A percentile compares a stretch with the other conserved stretches of the same genome.
phyloP scores from a whole-genome alignment of 345 rosid genomes.

The Corchorus capsularis region DNA sequence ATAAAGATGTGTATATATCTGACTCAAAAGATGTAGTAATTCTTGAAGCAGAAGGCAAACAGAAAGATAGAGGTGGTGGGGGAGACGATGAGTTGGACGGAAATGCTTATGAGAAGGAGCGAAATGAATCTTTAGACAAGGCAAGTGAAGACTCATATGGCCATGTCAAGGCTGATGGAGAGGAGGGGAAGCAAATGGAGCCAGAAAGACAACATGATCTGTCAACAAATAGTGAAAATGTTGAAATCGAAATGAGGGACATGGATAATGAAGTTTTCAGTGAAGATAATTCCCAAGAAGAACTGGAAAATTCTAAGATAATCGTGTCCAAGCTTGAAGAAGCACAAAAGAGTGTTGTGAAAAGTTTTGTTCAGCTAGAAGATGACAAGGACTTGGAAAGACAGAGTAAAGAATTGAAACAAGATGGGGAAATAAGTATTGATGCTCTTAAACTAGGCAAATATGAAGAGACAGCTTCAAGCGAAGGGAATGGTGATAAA shows the following conservation, averaged over 20 bases:
- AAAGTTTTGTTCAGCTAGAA: neutral
- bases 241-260: neutral
- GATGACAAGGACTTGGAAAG: neutral
- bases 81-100: neutral
- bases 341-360: neutral
- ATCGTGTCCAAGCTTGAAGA: neutral
- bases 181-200: neutral
- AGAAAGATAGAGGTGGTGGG: neutral
- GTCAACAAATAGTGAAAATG: neutral
- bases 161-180: neutral
- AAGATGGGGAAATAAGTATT: neutral
- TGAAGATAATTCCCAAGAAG: neutral
- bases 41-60: conserved; percentile 1
- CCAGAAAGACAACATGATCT: neutral
- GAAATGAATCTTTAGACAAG: neutral
- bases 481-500: neutral
- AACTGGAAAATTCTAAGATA: neutral
- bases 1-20: neutral
- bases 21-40: neutral
- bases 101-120: neutral
- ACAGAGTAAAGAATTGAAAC: neutral
- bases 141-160: neutral
- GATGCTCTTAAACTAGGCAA: neutral
- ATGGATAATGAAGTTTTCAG: neutral
- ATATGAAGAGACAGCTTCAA: neutral